Evolutionary conservation across 148 eudicot species (phyloP).

Genomic region (Agrostemma githago): DNA sequence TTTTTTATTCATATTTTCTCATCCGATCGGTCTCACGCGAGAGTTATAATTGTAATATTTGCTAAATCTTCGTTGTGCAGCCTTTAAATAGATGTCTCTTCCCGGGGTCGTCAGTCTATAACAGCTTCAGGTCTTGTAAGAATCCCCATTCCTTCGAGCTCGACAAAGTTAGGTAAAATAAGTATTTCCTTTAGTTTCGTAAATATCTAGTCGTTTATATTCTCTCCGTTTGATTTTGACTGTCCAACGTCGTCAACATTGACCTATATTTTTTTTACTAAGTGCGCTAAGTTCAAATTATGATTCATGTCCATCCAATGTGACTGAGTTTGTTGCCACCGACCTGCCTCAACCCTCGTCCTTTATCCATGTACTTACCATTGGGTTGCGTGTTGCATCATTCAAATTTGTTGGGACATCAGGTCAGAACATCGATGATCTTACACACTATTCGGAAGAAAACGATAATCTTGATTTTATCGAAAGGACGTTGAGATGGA

Average conservation of each 20-base stretch:
- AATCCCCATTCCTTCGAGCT: conserved; percentile 88
- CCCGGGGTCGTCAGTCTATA: conserved; percentile 78
- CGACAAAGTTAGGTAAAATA: conserved; percentile 60
- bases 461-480: conserved; percentile 62
- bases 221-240: not conserved
- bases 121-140: conserved; percentile 83
- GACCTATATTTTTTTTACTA: too few relatives aligned
- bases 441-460: conserved; percentile 79
- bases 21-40: too few relatives aligned
- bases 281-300: too few relatives aligned
- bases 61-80: too few relatives aligned
- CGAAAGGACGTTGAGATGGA: conserved; percentile 93
- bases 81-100: conserved; percentile 88
- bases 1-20: too few relatives aligned
- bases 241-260: not conserved
- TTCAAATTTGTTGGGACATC: conserved; percentile 93
- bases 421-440: conserved; percentile 90
- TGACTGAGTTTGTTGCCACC: too few relatives aligned
- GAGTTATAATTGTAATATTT: too few relatives aligned
- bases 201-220: not conserved
- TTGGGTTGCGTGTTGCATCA: conserved; percentile 15
- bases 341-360: too few relatives aligned
- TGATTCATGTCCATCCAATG: too few relatives aligned
- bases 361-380: too few relatives aligned
- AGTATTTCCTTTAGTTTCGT: not conserved